Conservation (phyloP, 441 rosid genomes). For the Aleurites moluccanus region DNA sequence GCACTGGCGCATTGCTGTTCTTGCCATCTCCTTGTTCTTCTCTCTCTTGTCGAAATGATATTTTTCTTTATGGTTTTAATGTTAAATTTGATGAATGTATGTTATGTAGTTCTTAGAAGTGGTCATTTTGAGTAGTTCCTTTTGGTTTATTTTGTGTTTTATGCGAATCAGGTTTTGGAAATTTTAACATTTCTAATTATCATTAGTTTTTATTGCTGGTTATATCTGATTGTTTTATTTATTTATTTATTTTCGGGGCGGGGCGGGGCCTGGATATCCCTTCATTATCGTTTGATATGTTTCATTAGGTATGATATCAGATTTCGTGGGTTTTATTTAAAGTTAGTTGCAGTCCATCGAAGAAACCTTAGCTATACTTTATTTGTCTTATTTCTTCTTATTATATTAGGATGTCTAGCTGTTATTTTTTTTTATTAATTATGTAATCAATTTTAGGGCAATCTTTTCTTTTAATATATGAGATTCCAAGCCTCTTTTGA, state of each 20-base stretch:
- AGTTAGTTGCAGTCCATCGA: slow-evolving; percentile 30
- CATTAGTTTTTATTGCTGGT: not conserved
- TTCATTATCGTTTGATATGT: slow-evolving; percentile 25
- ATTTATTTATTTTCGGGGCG: not conserved
- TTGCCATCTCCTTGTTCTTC: not conserved
- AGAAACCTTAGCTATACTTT: slow-evolving; percentile 35
- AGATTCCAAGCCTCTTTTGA: slow-evolving; percentile 37
- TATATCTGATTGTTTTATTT: not conserved
- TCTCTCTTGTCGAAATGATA: not conserved
- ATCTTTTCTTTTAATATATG: slow-evolving; percentile 28
- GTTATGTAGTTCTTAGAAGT: not conserved
- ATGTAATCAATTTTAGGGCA: slow-evolving; percentile 19
- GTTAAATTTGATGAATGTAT: not conserved
- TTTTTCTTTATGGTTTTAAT: not conserved
- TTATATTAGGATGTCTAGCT: slow-evolving; percentile 30
- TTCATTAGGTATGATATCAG: slow-evolving; percentile 18
- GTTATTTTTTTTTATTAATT: slow-evolving; percentile 22
- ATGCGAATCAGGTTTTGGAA: not conserved
- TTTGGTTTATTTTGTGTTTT: slow-evolving; percentile 2
- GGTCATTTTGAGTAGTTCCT: not conserved
- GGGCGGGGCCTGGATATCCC: not conserved
- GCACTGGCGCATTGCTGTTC: too few relatives aligned
- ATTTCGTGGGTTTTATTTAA: slow-evolving; percentile 29
- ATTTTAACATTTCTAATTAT: not conserved
- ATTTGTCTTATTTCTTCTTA: slow-evolving; percentile 20